Conservation (phyloP, 805 yeast genomes). For the Cyberlindnera saturnus region DNA sequence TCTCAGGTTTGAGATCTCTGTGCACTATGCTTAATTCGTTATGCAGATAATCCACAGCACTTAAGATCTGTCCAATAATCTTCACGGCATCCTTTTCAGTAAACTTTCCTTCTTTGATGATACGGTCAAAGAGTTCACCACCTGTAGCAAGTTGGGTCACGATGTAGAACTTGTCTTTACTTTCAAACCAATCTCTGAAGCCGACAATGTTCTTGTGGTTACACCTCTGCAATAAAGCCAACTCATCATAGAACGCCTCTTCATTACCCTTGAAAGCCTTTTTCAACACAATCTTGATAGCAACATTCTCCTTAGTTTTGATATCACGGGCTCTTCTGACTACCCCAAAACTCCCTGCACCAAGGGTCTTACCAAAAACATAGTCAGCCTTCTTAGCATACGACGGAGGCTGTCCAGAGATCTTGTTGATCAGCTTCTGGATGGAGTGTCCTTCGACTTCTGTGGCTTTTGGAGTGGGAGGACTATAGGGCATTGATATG, state of each 20-base stretch:
- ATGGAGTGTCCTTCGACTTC: constrained; percentile 27
- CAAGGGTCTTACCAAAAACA: constrained; percentile 76
- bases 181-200: constrained; percentile 89
- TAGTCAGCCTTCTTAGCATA: constrained; percentile 63
- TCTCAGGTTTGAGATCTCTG: constrained; percentile 93
- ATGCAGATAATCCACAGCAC: constrained; percentile 79
- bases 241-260: constrained; percentile 72
- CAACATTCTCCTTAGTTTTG: constrained; percentile 63
- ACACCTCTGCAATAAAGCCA: constrained; percentile 59
- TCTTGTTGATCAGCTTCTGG: constrained; percentile 40
- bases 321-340: constrained; percentile 67
- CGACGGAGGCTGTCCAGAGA: constrained; percentile 69
- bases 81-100: constrained; percentile 84
- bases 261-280: constrained; percentile 79
- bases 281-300: constrained; percentile 83
- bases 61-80: constrained; percentile 66
- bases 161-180: constrained; percentile 84
- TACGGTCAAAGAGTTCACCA: constrained; percentile 90
- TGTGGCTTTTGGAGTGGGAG: constrained; percentile 1
- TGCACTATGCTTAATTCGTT: constrained; percentile 69
- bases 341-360: constrained; percentile 94
- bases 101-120: constrained; percentile 72
- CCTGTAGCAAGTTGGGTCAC: constrained; percentile 95
- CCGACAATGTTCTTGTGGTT: constrained; percentile 85
- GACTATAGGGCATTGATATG: neutral